These are phyloP conservation scores for Curvularia verruculosa DNA, from an alignment of 2,329 filamentous ascomycete genomes.

Conservation along the genomic window DNA sequence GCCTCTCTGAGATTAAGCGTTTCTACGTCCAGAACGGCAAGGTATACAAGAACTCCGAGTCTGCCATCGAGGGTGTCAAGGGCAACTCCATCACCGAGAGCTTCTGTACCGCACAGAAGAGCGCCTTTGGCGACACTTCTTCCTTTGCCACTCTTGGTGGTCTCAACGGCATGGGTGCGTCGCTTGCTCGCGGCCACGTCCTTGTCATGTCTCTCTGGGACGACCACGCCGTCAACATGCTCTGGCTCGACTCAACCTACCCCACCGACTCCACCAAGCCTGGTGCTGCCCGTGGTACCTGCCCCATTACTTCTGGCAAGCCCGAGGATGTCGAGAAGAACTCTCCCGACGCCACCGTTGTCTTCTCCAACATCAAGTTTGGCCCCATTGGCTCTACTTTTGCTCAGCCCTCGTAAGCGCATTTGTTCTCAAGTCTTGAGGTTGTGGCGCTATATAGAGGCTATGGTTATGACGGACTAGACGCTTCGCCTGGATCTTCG, in stretches of 20 bases:
- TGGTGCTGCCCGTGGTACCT: conserved; percentile 48
- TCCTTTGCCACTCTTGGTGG: conserved; percentile 63
- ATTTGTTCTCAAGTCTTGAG: background rate
- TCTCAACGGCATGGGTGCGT: conserved; percentile 60
- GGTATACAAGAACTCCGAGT: conserved; percentile 54
- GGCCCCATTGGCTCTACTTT: conserved; percentile 51
- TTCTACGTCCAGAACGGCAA: conserved; percentile 59
- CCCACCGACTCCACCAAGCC: conserved; percentile 53
- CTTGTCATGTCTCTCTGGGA: conserved; percentile 69
- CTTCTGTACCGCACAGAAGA: conserved; percentile 65
- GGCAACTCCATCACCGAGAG: conserved; percentile 62
- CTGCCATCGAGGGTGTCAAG: conserved; percentile 54
- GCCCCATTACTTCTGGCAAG: conserved; percentile 45
- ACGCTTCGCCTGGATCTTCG: background rate
- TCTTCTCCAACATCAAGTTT: conserved; percentile 51
- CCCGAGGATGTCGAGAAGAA: conserved; percentile 48
- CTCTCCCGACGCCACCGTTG: conserved; percentile 41
- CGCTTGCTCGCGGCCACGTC: conserved; percentile 65
- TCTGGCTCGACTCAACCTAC: conserved; percentile 74
- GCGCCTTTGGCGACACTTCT: conserved; percentile 60
- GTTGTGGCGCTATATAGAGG: background rate
- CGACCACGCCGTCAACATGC: conserved; percentile 72
- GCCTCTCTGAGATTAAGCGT: conserved; percentile 55
- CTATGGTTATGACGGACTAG: background rate
- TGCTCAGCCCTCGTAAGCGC: conserved; percentile 35